Evolutionary conservation across 73 alveolate species (phyloP).

Genomic region (Paramecium sonneborni): DNA sequence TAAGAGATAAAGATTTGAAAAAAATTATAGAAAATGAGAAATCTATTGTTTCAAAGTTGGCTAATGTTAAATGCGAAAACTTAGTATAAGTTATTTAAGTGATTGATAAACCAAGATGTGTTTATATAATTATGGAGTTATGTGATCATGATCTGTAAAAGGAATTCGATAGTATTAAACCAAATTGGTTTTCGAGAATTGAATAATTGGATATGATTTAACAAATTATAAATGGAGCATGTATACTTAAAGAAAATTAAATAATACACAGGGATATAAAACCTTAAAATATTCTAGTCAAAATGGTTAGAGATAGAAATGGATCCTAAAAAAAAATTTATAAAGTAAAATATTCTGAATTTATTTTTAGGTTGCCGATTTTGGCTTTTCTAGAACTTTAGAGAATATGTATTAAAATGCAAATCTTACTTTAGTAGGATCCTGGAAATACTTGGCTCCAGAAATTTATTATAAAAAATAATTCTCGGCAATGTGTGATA

Average conservation of each 20-base stretch:
- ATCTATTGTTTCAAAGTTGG: not conserved
- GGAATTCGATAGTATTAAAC: not conserved
- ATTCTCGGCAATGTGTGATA: not conserved
- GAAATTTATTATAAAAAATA: not conserved
- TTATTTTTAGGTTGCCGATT: not conserved
- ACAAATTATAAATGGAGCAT: not conserved
- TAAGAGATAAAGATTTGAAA: not conserved
- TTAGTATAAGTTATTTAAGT: not conserved
- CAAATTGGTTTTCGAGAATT: not conserved
- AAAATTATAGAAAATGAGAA: not conserved
- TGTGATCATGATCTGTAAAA: not conserved
- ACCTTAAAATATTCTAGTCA: not conserved
- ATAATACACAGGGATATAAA: not conserved
- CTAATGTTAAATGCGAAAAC: not conserved
- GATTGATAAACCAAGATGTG: not conserved
- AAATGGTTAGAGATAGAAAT: not conserved
- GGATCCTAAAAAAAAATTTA: not conserved
- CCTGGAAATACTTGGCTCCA: not conserved
- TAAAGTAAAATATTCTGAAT: not conserved
- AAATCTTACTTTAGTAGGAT: not conserved
- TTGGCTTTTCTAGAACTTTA: not conserved
- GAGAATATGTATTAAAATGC: not conserved
- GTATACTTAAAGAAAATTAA: not conserved
- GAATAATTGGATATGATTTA: not conserved
- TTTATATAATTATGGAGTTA: not conserved